These are phyloP conservation scores for Boletus reticuloceps DNA, from an alignment of 768 basidiomycete genomes.

Conservation along the genomic window DNA sequence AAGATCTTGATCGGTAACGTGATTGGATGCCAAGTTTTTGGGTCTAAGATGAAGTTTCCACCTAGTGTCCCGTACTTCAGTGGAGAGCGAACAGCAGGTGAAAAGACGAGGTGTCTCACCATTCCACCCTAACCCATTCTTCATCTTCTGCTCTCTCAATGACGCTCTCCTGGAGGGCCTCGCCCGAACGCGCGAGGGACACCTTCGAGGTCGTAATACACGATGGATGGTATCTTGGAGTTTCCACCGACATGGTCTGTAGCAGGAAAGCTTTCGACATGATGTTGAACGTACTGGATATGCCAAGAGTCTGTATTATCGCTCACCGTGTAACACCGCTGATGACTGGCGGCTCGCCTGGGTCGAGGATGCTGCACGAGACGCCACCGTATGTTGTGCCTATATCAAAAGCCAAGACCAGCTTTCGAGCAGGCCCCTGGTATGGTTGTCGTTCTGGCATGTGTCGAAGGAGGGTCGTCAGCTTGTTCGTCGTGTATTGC, in stretches of 20 bases:
- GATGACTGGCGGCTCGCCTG: constrained; percentile 26
- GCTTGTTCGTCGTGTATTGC: background rate
- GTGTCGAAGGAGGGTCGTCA: background rate
- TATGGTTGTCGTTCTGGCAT: constrained; percentile 37
- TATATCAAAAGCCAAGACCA: constrained; percentile 51
- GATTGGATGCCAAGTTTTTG: constrained; percentile 15
- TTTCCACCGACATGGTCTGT: constrained; percentile 46
- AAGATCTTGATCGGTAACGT: constrained; percentile 33
- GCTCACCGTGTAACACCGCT: constrained; percentile 25
- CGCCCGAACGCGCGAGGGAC: constrained; percentile 41
- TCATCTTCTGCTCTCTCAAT: constrained; percentile 41
- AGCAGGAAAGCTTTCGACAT: constrained; percentile 41
- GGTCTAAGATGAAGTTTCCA: constrained; percentile 38
- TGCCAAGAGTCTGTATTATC: background rate
- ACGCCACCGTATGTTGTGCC: constrained; percentile 53
- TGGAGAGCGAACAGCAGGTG: background rate
- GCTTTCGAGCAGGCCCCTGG: constrained; percentile 38
- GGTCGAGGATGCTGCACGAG: constrained; percentile 38
- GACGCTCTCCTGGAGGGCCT: constrained; percentile 39
- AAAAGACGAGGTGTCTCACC: constrained; percentile 17
- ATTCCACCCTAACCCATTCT: constrained; percentile 29
- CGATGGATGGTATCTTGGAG: constrained; percentile 49
- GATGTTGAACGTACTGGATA: background rate
- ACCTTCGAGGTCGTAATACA: constrained; percentile 45
- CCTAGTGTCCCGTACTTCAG: constrained; percentile 19